These are phyloP conservation scores for Ceratocystis albifundus DNA, from an alignment of 2,329 filamentous ascomycete genomes.

Conservation along the genomic window DNA sequence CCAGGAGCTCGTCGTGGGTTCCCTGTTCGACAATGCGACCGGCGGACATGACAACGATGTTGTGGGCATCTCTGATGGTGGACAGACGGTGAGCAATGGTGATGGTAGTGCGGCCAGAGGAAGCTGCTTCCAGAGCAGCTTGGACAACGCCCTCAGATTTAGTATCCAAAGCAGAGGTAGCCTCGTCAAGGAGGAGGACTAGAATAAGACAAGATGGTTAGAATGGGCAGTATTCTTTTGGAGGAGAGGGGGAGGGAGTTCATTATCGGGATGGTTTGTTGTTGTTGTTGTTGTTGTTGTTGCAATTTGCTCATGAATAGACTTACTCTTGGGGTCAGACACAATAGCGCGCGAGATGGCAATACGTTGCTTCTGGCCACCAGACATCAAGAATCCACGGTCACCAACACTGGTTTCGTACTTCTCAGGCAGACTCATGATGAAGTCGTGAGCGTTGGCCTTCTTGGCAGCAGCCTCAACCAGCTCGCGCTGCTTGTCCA, in stretches of 20 bases:
- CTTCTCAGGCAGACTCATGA: conserved; percentile 66
- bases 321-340: conserved; percentile 66
- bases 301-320: not conserved
- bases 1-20: conserved; percentile 68
- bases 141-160: conserved; percentile 92
- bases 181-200: conserved; percentile 84
- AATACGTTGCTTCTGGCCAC: conserved; percentile 94
- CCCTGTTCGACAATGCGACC: conserved; percentile 89
- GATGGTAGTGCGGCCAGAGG: conserved; percentile 82
- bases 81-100: conserved; percentile 91
- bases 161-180: conserved; percentile 85
- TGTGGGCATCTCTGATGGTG: conserved; percentile 87
- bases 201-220: conserved; percentile 4
- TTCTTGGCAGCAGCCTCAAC: conserved; percentile 74
- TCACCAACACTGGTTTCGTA: conserved; percentile 96
- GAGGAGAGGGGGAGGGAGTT: no score
- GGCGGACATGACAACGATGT: conserved; percentile 83
- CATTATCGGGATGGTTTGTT: not conserved
- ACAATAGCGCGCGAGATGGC: conserved; percentile 86
- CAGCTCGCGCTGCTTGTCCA: conserved; percentile 57
- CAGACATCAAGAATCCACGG: conserved; percentile 80
- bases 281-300: no score
- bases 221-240: no score
- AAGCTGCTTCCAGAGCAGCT: conserved; percentile 75
- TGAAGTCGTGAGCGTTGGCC: conserved; percentile 91